Conservation (phyloP, 805 yeast species). For the Saturnispora silvae region DNA sequence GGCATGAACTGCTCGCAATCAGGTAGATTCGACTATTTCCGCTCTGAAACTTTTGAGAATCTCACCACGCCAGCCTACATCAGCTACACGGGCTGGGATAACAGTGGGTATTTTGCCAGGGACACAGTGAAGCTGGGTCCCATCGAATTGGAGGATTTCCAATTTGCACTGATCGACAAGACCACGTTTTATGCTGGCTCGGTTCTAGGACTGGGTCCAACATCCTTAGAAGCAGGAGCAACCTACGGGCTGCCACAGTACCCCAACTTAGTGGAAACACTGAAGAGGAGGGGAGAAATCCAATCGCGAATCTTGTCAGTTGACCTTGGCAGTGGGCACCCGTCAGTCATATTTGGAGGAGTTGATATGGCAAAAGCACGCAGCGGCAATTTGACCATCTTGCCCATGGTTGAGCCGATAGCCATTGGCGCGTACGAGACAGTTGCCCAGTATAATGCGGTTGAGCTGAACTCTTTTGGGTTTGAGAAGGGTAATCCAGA, state of each 20-base stretch:
- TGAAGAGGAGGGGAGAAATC: constrained; percentile 3
- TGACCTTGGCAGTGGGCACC: not conserved
- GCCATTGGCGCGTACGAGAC: not conserved
- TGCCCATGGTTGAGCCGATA: constrained; percentile 1
- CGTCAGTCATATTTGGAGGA: constrained; percentile 6
- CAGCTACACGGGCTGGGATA: not conserved
- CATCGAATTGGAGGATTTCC: not conserved
- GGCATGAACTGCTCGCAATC: not conserved
- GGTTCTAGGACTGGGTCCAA: constrained; percentile 5
- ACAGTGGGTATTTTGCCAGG: not conserved
- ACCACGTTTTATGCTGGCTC: not conserved
- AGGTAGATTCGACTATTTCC: constrained; percentile 1
- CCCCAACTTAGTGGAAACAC: constrained; percentile 1
- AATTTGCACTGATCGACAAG: constrained; percentile 1
- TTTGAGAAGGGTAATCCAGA: not conserved
- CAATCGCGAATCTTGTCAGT: not conserved
- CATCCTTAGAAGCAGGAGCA: constrained; percentile 3
- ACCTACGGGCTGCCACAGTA: not conserved
- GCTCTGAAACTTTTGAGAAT: not conserved
- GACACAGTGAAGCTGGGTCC: not conserved
- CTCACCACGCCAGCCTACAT: not conserved
- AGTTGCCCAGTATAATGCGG: not conserved
- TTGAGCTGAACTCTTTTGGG: constrained; percentile 1
- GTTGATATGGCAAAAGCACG: constrained; percentile 2
- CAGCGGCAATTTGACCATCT: not conserved